Evolutionary conservation across 169 alveolate species (phyloP), one percentile per base, ranked within the genome.

Genomic region (Plasmodium yoelii): DNA sequence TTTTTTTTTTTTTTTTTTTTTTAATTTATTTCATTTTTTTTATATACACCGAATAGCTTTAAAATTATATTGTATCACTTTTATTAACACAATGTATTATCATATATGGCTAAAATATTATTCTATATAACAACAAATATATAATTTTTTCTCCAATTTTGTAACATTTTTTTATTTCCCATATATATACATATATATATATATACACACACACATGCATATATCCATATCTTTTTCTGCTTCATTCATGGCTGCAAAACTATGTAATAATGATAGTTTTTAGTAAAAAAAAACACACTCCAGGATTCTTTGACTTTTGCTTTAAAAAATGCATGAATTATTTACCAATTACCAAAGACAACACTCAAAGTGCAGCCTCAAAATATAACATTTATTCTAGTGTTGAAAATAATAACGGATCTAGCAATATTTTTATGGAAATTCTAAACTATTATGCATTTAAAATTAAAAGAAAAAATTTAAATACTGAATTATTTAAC

Each of bases 261-360:
- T 67, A 26, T 22, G n/a, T 15, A 74, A 74, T 53, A 44, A 65
- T 80, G 70, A 13, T 65, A 28, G 44, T 22, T 60, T 69, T 67
- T 6, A 64, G 84, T 46, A 80, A 59, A 47, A 80, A 34, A 51
- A 80, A 67, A 51, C 49, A 67, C 53, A 55, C 60, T 5, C 53
- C 39, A 53, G 80, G 59, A 26, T 80, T 80, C 18, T 60, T 80
- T 44, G 53, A 67, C 28, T 67, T 65, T 60, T 64, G 90, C 47
- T 65, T 55, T 34, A 56, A 6, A 6, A 80, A 80, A 61, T 80
- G 80, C 60, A 60, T 65, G 24, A 80, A 67, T 10, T 68, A 68
- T 9, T 19, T 75, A n/a, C 72, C 56, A 80, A 64, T 26, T 28
- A 67, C 57, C 34, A 80, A 67, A 13, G 68, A 67, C 56, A 63